Conservation (phyloP, 148 eudicot genomes). For the Persicaria maculosa region DNA sequence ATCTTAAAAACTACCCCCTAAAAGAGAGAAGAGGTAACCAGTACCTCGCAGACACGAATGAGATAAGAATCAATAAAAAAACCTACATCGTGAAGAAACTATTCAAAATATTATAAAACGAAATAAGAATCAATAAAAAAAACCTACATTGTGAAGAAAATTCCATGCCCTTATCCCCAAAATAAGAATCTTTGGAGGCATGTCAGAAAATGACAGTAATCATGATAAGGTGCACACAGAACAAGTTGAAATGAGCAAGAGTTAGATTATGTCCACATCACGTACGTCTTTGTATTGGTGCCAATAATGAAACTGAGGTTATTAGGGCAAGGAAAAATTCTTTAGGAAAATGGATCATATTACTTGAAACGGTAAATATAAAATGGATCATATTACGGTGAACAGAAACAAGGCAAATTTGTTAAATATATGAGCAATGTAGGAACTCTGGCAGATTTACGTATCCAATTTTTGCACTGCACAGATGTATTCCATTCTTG, state of each 20-base stretch:
- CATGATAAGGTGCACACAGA: background rate
- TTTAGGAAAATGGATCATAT: background rate
- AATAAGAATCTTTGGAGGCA: background rate
- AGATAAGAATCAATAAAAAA: background rate
- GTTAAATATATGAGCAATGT: background rate
- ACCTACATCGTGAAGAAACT: background rate
- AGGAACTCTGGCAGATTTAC: background rate
- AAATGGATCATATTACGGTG: background rate
- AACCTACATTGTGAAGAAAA: no score
- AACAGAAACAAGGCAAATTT: background rate
- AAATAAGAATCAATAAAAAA: background rate
- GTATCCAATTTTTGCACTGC: background rate
- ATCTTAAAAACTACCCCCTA: background rate
- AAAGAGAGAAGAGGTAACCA: background rate
- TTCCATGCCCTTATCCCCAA: background rate
- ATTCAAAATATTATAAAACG: background rate
- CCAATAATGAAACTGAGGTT: background rate
- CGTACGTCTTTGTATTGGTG: background rate
- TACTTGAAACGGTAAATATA: background rate
- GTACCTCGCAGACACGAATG: background rate
- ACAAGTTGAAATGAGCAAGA: background rate
- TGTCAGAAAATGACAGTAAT: background rate
- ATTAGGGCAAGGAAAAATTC: background rate
- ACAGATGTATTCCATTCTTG: background rate
- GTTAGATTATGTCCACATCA: background rate